Base-by-base conservation (phyloP, 2,329 filamentous ascomycete species). In the Colletotrichum phormii region DNA sequence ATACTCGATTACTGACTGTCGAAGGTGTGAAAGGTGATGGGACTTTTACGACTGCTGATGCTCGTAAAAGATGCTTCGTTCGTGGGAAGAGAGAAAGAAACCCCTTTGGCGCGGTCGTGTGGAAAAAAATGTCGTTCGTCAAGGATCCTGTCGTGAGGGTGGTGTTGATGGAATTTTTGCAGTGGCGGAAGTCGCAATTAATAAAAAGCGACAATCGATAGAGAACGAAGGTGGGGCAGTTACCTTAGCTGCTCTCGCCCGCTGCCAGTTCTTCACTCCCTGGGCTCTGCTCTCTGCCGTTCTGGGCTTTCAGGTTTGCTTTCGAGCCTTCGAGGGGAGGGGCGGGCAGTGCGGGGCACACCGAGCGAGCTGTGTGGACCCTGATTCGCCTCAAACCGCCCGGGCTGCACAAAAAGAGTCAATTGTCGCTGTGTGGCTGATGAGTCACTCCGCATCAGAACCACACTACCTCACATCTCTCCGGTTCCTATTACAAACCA, bases 161-260 rank as follows among this genome's bases (percentile, higher is more conserved):
- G 58, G 59, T 64, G 55, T 55, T 68, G 64, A 33, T 73, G 67
- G 71, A 71, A 73, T 71, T 73, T 73, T 73, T 73, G 71, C 71
- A 71, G 49, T 59, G 60, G 71, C 66, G 67, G 71, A 65, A 71
- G 67, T 64, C 66, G 55, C 67, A 63, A 71, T 73, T 73, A 72
- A 73, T 73, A 73, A 72, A 54, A 72, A 72, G 70, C 70, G 54
- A 64, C 70, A 64, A 70, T 72, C n/a, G 70, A 57, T 26, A 31
- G 15, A 42, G 33, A 37, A 37, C 42, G 3, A 42, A 63, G 59
- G 65, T 72, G 70, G 70, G 70, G 65, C 65, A 46, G 29, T 49
- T 49, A 49, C 33, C 29, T 54, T 37, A 42, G 37, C 37, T 42
- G 37, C 37, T 42, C 37, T 49, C 64, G 35, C 60, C 66, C 59